Base-by-base conservation (phyloP, 202 grass and related monocot species). In the Bolboschoenoplectus hybrid region DNA sequence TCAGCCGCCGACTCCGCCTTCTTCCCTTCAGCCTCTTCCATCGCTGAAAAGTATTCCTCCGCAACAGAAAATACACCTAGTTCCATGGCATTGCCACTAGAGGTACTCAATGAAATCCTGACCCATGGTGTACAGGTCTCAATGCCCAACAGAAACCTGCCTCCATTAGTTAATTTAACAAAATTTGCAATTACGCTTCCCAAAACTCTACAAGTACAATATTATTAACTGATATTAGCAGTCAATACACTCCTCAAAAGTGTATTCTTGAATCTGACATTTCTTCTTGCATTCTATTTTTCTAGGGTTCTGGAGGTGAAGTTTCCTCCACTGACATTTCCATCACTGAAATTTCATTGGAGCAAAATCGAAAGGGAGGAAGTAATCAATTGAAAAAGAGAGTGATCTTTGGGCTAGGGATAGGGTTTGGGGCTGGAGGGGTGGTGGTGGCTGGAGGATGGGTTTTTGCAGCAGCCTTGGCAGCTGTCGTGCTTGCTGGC, bases 341-440 rank as follows among this genome's bases (percentile, higher is more conserved):
- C 45, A 80, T 67, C 20, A 52, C 63, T 60, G 85, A 89, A 66
- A 46, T 60, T 7, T 9, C 85, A 47, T 32, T 62, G 36, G 60
- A 85, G 74, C 53, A 89, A 80, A 40, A 78, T 41, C 43, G 41
- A 41, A 90, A 85, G 49, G 78, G 80, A 63, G 50, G 39, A 55
- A 81, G 38, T 32, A 81, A 9, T 40, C 86, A 98, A 76, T 87
- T 94, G 6, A 91, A 84, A 80, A 92, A 94, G 86, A 86, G 97
- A 76, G 86, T 99, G 63, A 1, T 94, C 0, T 91, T 99, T 55
- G 93, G 97, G 11, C 65, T 99, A 45, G 97, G 89, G 80, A 96
- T 99, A 66, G 97, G 93, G n/a, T 81, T 96, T 53, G 90, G 90
- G 32, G 92, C 97, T 2, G 97, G 92, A 47, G 97, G 97, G 39